A percentile compares a stretch with the other conserved stretches of the same genome.
These are phyloP conservation scores for Hemisphaericaspora xylanilytica DNA, from an alignment of 1,139 yeast species.

Conservation along the genomic window DNA sequence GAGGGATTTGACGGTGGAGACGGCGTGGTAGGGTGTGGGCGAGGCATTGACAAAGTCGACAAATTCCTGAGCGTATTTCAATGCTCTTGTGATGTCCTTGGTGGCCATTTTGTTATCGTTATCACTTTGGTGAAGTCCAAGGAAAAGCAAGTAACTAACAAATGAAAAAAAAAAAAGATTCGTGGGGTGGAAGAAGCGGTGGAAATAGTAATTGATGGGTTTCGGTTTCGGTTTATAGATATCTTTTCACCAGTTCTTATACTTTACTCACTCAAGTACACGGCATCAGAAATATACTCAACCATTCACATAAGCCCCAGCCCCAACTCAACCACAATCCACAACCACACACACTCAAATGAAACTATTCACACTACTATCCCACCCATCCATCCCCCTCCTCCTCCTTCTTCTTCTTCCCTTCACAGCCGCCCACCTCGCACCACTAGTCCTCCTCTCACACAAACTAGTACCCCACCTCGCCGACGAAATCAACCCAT, in stretches of 20 bases:
- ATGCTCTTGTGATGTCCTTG: conserved; percentile 9
- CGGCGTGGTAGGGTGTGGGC: conserved; percentile 96
- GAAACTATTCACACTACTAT: neutral
- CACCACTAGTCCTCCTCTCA: conserved; percentile 43
- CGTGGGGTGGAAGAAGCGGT: neutral
- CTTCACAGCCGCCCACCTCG: conserved; percentile 8
- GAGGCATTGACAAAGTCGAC: conserved; percentile 77
- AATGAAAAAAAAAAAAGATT: too few species aligned
- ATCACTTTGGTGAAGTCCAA: neutral
- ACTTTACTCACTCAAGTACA: too few species aligned
- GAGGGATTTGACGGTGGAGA: conserved; percentile 55
- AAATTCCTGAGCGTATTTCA: conserved; percentile 54
- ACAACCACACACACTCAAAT: neutral
- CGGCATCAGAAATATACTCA: neutral
- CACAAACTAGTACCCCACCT: conserved; percentile 40
- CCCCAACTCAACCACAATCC: too few species aligned
- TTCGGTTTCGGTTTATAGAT: too few species aligned
- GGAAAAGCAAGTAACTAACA: neutral
- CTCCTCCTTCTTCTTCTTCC: too few species aligned
- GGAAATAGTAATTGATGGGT: neutral
- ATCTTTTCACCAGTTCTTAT: too few species aligned
- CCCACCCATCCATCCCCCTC: conserved; percentile 4
- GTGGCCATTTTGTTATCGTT: conserved; percentile 3
- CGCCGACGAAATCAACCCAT: conserved; percentile 21
- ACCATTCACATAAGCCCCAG: neutral